Conservation (phyloP, 148 eudicot genomes). For the Chenopodium berlandieri region DNA sequence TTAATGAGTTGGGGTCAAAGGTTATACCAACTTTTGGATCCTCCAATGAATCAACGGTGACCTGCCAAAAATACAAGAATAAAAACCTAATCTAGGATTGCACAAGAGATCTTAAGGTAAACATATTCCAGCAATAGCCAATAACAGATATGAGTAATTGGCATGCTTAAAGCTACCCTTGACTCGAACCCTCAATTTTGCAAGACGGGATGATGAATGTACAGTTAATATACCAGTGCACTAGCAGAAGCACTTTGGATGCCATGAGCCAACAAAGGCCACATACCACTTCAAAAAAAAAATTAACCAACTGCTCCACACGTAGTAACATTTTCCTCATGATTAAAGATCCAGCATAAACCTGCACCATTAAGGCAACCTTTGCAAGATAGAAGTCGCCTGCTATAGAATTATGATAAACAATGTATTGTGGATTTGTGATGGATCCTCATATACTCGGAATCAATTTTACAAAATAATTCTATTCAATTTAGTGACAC, state of each 20-base stretch:
- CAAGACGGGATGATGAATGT: background rate
- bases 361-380: no score
- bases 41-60: conserved; percentile 61
- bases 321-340: no score
- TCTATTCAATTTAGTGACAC: no score
- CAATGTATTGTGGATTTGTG: no score
- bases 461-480: no score
- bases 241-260: background rate
- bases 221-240: no score
- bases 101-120: background rate
- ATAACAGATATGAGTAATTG: background rate
- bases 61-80: conserved; percentile 38
- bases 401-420: no score
- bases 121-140: background rate
- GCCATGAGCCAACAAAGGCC: background rate
- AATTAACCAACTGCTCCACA: background rate
- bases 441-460: no score
- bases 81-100: background rate
- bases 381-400: no score
- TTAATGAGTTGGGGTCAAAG: conserved; percentile 70
- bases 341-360: no score
- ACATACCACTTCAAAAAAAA: background rate
- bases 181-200: background rate
- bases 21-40: conserved; percentile 72
- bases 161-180: background rate